A percentile compares a stretch with the other conserved stretches of the same genome.
Evolutionary conservation across 805 yeast genomes (phyloP).

Genomic region (Lachancea lanzarotensis): DNA sequence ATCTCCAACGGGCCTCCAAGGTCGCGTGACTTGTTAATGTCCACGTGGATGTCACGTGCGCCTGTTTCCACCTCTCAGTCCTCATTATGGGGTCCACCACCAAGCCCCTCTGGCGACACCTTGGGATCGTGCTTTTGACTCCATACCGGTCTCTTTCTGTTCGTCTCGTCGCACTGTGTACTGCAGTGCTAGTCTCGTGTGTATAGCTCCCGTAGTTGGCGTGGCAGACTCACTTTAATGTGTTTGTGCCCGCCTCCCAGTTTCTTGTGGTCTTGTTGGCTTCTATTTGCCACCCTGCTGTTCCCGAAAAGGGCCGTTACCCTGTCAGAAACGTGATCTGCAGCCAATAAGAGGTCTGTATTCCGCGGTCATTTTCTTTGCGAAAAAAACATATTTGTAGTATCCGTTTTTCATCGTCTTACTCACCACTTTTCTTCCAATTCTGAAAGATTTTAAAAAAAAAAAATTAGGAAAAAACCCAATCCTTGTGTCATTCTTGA

Average conservation of each 20-base stretch:
- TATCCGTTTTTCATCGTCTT: slow-evolving; percentile 18
- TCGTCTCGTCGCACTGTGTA: not conserved
- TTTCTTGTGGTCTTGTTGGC: not conserved
- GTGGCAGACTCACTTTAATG: not conserved
- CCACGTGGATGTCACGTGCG: not conserved
- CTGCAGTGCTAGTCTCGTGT: not conserved
- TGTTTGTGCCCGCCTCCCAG: not conserved
- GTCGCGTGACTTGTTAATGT: not conserved
- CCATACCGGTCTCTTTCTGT: not conserved
- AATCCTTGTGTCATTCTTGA: slow-evolving; percentile 2
- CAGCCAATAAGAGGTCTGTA: slow-evolving; percentile 20
- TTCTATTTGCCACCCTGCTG: not conserved
- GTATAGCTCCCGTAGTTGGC: not conserved
- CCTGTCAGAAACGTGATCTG: slow-evolving; percentile 8
- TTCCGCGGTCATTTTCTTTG: slow-evolving; percentile 2
- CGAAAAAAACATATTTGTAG: slow-evolving; percentile 10
- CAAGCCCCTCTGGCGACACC: not conserved
- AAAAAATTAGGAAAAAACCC: not conserved
- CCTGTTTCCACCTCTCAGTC: too few relatives aligned
- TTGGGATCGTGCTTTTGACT: not conserved
- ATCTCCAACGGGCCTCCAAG: too few relatives aligned
- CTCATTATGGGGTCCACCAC: too few relatives aligned
- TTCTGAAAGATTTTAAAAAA: too few relatives aligned
- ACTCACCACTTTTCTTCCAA: slow-evolving; percentile 21
- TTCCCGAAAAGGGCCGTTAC: slow-evolving; percentile 9